Conservation (phyloP, 345 rosid genomes). For the Brassica cretica region DNA sequence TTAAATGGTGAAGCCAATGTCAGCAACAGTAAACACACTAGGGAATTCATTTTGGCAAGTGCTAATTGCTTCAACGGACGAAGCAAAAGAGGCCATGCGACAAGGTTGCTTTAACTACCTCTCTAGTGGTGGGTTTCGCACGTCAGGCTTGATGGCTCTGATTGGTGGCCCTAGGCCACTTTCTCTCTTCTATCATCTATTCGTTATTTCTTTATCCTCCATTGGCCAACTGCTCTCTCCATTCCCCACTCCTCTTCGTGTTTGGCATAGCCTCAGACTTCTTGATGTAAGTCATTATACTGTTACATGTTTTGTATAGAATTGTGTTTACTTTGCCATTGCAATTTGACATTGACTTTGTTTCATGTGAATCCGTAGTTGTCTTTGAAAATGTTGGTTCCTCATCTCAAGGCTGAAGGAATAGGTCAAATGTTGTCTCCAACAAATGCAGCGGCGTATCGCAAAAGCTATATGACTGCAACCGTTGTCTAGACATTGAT, state of each 20-base stretch:
- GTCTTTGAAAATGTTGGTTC: slow-evolving; percentile 44
- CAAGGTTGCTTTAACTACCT: slow-evolving; percentile 41
- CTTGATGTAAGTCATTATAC: slow-evolving; percentile 29
- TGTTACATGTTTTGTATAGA: not conserved
- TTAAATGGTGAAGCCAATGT: slow-evolving; percentile 24
- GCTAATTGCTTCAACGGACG: slow-evolving; percentile 29
- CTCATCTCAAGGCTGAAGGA: slow-evolving; percentile 51
- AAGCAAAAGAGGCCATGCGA: slow-evolving; percentile 41
- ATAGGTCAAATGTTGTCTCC: slow-evolving; percentile 52
- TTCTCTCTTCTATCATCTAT: slow-evolving; percentile 41
- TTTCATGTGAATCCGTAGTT: slow-evolving; percentile 31
- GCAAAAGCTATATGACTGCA: slow-evolving; percentile 30
- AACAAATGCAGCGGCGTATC: slow-evolving; percentile 27
- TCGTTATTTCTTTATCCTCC: slow-evolving; percentile 24
- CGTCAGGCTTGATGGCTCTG: slow-evolving; percentile 34
- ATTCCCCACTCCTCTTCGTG: slow-evolving; percentile 39
- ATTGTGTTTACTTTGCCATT: not conserved
- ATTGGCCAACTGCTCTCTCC: slow-evolving; percentile 34
- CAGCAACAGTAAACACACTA: slow-evolving; percentile 31
- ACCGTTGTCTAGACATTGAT: slow-evolving; percentile 4
- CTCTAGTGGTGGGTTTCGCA: slow-evolving; percentile 30
- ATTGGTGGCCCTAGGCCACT: slow-evolving; percentile 29
- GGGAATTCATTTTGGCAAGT: slow-evolving; percentile 41
- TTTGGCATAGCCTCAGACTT: slow-evolving; percentile 39
- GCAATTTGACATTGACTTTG: not conserved